Base-by-base conservation (phyloP, 1,284 basidiomycete genomes). In the Leccinum subspadiceum region DNA sequence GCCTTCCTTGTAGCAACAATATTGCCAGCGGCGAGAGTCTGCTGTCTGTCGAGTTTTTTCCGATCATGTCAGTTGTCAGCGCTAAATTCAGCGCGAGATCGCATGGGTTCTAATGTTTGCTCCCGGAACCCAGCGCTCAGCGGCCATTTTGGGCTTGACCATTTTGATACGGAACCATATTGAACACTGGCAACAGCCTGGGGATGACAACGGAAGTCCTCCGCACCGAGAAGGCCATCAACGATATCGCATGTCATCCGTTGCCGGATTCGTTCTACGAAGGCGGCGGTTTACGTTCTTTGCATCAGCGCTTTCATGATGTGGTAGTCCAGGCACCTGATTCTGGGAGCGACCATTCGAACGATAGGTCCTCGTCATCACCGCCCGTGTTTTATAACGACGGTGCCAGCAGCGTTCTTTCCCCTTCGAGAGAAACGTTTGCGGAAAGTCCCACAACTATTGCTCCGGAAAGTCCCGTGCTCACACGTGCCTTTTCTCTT, bases 171-270 rank as follows among this genome's bases (percentile, higher is more conserved):
- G 48, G 8, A 49, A 5, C 56, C 44, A n/a, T n/a, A n/a, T n/a
- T n/a, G 13, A 24, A 53, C 17, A 31, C 31, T 31, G 31, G 31
- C 31, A 33, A 56, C 20, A 61, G 59, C 73, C 85, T 99, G 7
- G 96, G 96, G 2, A 76, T 99, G 55, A 99, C 96, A 0, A 89
- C 90, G 29, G 96, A 99, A 75, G 93, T 99, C 10, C 87, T 99
- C 56, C 87, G 94, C 29, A 96, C 96, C 0, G 96, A 99, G 77
- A 93, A 97, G 69, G 89, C 93, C 0, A 95, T 99, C 73, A 99
- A 99, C 70, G 89, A 95, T 62, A 89, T 98, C 62, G 96, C 97
- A 12, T 96, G 94, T 63, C 94, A 98, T 73, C 96, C 96, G 4
- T 81, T 99, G 1, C 96, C 96, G 0, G 77, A 85, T 24, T 85